Conservation (phyloP, 139 green algal species). For the Protoeuglena noctilucae region DNA sequence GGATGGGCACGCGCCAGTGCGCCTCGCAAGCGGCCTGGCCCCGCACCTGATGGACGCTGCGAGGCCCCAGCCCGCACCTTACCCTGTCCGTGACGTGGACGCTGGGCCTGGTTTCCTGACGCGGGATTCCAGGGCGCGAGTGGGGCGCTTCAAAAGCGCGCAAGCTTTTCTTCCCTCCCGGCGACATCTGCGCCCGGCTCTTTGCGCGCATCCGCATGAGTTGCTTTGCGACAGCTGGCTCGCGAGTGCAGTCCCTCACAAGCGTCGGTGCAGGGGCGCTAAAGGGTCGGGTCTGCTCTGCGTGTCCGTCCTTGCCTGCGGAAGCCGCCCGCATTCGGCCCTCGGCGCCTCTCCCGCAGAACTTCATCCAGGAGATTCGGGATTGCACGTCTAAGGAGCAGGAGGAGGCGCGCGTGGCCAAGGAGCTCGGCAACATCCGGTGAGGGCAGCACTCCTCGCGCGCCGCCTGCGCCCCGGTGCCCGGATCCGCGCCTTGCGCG, state of each 20-base stretch:
- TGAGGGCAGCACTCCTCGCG: conserved; percentile 76
- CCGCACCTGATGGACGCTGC: conserved; percentile 1
- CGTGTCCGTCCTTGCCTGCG: not conserved
- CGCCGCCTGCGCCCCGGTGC: conserved; percentile 20
- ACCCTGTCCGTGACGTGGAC: not conserved
- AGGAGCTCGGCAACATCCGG: conserved; percentile 95
- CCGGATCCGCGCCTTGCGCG: conserved; percentile 1
- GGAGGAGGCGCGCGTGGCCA: conserved; percentile 77
- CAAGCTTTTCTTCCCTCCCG: conserved; percentile 4
- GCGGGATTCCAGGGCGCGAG: conserved; percentile 1
- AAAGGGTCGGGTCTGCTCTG: not conserved
- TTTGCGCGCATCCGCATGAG: not conserved
- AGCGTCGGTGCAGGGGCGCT: too few relatives aligned
- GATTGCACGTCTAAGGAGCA: conserved; percentile 75
- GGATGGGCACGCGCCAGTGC: too few relatives aligned
- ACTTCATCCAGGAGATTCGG: conserved; percentile 88
- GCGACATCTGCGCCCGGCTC: not conserved
- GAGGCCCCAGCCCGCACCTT: not conserved
- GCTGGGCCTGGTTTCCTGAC: not conserved
- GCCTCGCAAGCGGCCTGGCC: too few relatives aligned
- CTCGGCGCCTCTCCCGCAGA: conserved; percentile 21
- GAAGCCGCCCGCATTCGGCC: not conserved
- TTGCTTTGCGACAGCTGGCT: not conserved
- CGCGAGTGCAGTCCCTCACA: too few relatives aligned
- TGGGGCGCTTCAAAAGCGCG: not conserved